phyloP scores from a whole-genome alignment of 768 basidiomycete species.

The Boletellus ananas region DNA sequence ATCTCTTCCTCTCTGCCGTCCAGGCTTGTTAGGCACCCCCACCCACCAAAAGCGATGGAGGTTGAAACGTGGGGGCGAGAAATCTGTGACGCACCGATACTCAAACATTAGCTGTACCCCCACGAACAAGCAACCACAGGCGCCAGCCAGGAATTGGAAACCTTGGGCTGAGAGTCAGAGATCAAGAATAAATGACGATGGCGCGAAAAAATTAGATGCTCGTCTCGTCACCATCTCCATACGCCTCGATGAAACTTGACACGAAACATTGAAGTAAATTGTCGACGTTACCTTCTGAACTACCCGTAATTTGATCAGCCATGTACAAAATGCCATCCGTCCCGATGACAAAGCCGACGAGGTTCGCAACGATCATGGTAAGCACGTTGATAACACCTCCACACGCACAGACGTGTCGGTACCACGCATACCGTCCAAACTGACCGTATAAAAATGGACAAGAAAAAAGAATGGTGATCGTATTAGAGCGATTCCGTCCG shows the following conservation, averaged over 20 bases:
- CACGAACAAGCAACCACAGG: conserved; percentile 67
- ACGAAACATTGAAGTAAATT: background rate
- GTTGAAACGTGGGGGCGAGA: background rate
- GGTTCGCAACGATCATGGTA: conserved; percentile 88
- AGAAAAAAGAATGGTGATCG: background rate
- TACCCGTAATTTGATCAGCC: conserved; percentile 55
- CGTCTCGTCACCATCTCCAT: no score
- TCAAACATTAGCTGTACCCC: conserved; percentile 94
- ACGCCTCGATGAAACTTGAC: no score
- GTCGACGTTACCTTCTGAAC: conserved; percentile 52
- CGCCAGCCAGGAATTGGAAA: conserved; percentile 56
- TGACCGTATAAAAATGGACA: conserved; percentile 27
- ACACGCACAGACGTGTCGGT: conserved; percentile 76
- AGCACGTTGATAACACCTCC: conserved; percentile 83
- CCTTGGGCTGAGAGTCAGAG: conserved; percentile 20
- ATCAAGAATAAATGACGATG: no score
- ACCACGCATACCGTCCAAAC: conserved; percentile 74
- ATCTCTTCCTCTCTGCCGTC: conserved; percentile 65
- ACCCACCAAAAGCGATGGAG: background rate
- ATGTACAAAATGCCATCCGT: conserved; percentile 74
- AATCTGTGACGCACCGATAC: conserved; percentile 60
- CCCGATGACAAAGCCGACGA: conserved; percentile 93
- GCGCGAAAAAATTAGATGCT: no score
- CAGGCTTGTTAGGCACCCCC: background rate
- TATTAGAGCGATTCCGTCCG: background rate